Percentiles rank a stretch among this genome's conserved stretches.
Conservation (phyloP, 2,329 filamentous ascomycete species). For the Sporothrix phasma region DNA sequence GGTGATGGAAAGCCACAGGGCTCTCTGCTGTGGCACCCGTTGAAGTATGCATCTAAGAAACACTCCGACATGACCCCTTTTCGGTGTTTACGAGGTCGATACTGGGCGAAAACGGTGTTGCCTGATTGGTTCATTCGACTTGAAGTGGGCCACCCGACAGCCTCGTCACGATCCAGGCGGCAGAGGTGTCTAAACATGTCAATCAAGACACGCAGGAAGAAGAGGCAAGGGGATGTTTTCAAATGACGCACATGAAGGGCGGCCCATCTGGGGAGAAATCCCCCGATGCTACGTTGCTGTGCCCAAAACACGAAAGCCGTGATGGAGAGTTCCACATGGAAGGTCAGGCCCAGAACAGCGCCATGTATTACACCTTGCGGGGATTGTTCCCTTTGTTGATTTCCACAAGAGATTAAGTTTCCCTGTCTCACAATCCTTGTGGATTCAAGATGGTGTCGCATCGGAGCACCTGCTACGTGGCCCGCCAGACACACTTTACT, state of each 20-base stretch:
- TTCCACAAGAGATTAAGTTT: background rate
- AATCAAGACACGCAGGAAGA: background rate
- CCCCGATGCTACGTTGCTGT: constrained; percentile 5
- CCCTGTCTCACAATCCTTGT: too few species aligned
- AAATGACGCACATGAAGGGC: background rate
- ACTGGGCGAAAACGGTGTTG: constrained; percentile 8
- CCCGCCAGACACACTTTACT: too few species aligned
- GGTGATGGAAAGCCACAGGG: background rate
- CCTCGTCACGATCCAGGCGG: background rate
- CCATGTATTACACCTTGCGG: too few species aligned
- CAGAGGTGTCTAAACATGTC: background rate
- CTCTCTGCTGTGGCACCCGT: background rate
- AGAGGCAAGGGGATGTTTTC: background rate
- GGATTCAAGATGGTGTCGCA: too few species aligned
- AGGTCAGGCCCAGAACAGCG: background rate
- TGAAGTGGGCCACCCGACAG: background rate
- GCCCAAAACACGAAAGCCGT: constrained; percentile 6
- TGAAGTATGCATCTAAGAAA: background rate
- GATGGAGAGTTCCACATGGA: background rate
- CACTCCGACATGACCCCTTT: background rate
- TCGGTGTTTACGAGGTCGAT: background rate
- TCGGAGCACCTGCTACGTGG: too few species aligned
- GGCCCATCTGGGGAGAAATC: background rate
- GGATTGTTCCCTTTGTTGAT: too few species aligned
- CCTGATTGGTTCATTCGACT: constrained; percentile 3